A percentile compares a stretch with the other conserved stretches of the same genome.
Conservation (phyloP, 371 early-diverging fungal genomes). For the Chytridium lagenaria region DNA sequence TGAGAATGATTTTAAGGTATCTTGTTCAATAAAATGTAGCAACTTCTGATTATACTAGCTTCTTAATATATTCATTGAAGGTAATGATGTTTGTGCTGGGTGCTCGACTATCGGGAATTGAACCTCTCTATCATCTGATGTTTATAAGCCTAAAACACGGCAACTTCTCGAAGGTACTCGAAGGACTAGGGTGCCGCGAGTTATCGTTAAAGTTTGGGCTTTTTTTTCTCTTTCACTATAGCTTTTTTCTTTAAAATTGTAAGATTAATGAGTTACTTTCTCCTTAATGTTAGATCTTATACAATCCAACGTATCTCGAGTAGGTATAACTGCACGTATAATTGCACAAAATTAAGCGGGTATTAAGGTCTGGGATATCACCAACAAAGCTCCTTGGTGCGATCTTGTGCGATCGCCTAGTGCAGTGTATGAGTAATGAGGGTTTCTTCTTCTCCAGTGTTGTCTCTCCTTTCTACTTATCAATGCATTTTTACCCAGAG, state of each 20-base stretch:
- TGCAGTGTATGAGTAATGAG: slow-evolving; percentile 30
- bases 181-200: slow-evolving; percentile 26
- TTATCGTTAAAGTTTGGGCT: slow-evolving; percentile 37
- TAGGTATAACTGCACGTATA: too few species aligned
- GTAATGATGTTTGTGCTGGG: slow-evolving; percentile 66
- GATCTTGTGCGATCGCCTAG: slow-evolving; percentile 15
- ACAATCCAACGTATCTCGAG: slow-evolving; percentile 40
- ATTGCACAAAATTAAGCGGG: too few species aligned
- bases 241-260: too few species aligned
- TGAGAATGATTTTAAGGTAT: slow-evolving; percentile 66
- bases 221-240: too few species aligned
- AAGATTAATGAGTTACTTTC: too few species aligned
- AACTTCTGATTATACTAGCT: slow-evolving; percentile 36
- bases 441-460: not conserved
- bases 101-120: slow-evolving; percentile 11
- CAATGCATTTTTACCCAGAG: slow-evolving; percentile 36
- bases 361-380: slow-evolving; percentile 31
- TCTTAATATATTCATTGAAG: slow-evolving; percentile 68
- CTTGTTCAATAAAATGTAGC: not conserved
- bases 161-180: slow-evolving; percentile 4
- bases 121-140: slow-evolving; percentile 23
- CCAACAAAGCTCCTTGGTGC: slow-evolving; percentile 28
- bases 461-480: not conserved
- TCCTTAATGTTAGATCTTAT: not conserved
- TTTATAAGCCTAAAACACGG: slow-evolving; percentile 21